Conservation (phyloP, 306 rosid species). For the Coriaria nepalensis region DNA sequence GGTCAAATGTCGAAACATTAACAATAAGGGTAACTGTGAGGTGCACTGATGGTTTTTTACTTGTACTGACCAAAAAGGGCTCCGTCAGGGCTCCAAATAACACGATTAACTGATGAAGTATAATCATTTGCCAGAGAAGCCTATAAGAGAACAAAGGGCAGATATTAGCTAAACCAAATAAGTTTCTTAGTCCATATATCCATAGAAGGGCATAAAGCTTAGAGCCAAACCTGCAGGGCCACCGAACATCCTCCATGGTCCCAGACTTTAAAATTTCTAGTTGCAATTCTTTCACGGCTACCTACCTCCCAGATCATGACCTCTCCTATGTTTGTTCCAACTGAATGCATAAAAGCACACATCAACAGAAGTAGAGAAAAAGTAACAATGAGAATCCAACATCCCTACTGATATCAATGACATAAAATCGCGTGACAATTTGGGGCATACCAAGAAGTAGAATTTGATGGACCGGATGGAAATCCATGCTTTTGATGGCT, state of each 20-base stretch:
- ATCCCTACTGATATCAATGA: conserved; percentile 1
- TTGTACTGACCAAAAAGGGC: conserved; percentile 55
- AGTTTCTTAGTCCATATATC: conserved; percentile 7
- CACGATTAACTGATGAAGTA: conserved; percentile 78
- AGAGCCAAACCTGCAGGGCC: conserved; percentile 62
- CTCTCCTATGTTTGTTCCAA: conserved; percentile 91
- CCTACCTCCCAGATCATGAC: conserved; percentile 82
- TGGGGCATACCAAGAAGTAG: conserved; percentile 71
- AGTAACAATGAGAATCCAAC: not conserved
- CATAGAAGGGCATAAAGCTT: conserved; percentile 1
- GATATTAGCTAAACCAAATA: not conserved
- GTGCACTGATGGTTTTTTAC: not conserved
- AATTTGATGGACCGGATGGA: conserved; percentile 84
- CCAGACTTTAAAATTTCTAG: conserved; percentile 76
- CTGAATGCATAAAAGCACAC: conserved; percentile 28
- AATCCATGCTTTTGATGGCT: conserved; percentile 82
- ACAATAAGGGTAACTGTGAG: no score
- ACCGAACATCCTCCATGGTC: conserved; percentile 51
- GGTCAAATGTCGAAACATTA: not conserved
- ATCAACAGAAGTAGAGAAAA: conserved; percentile 3
- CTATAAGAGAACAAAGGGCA: conserved; percentile 29
- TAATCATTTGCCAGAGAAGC: conserved; percentile 64
- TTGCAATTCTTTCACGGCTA: conserved; percentile 63
- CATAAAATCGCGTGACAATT: conserved; percentile 3
- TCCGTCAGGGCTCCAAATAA: conserved; percentile 98